Conservation (phyloP, 2,329 filamentous ascomycete species). For the Arthrobotrys conoides region DNA sequence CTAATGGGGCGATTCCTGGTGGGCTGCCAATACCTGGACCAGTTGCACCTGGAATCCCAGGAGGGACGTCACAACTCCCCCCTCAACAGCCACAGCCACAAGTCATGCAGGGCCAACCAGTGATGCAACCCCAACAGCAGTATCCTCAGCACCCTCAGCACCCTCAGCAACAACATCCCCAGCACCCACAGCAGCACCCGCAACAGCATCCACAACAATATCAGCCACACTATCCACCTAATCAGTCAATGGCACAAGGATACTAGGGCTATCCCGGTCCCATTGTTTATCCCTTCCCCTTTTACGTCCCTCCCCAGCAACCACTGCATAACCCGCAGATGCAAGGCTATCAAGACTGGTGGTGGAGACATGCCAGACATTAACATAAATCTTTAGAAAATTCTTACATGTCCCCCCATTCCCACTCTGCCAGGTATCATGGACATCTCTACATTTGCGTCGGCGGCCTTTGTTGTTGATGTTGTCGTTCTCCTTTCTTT, state of each 20-base stretch:
- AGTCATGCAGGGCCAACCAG: conserved; percentile 50
- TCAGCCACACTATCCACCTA: conserved; percentile 61
- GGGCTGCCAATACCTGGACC: conserved; percentile 53
- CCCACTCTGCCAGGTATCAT: background rate
- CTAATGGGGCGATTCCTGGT: conserved; percentile 51
- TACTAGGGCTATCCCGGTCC: conserved; percentile 62
- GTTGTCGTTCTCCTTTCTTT: too few species aligned
- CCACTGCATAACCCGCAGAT: conserved; percentile 16
- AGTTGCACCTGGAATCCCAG: conserved; percentile 43
- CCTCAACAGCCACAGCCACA: conserved; percentile 68
- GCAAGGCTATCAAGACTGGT: conserved; percentile 50
- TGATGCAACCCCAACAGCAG: conserved; percentile 50
- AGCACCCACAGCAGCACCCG: conserved; percentile 61
- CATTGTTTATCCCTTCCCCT: conserved; percentile 65
- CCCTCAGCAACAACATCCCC: conserved; percentile 20
- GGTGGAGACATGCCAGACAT: conserved; percentile 12
- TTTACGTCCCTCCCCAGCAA: conserved; percentile 57
- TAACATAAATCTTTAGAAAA: background rate
- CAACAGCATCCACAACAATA: conserved; percentile 48
- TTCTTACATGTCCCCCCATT: background rate
- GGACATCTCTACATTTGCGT: background rate
- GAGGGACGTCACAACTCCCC: conserved; percentile 49
- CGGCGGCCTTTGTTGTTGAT: conserved; percentile 1
- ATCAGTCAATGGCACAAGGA: conserved; percentile 53
- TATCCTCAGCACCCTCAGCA: conserved; percentile 35